Conservation (phyloP, 2,329 filamentous ascomycete genomes). For the Fusarium sp. region DNA sequence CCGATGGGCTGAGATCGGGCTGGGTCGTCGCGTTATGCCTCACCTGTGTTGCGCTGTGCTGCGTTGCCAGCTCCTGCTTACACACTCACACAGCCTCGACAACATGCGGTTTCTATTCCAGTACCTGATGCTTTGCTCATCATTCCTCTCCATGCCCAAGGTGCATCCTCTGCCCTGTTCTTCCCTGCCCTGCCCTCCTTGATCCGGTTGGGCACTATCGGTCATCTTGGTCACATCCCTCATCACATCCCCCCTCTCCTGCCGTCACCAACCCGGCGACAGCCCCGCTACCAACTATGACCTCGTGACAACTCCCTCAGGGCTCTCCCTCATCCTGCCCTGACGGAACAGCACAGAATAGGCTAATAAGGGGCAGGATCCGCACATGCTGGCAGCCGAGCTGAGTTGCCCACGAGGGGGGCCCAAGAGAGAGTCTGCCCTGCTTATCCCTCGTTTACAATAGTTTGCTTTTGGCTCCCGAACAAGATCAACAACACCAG, state of each 20-base stretch:
- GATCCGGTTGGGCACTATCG: slow-evolving; percentile 18
- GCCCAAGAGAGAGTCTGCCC: slow-evolving; percentile 13
- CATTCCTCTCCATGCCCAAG: slow-evolving; percentile 13
- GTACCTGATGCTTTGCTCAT: neutral
- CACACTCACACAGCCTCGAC: slow-evolving; percentile 15
- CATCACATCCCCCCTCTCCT: slow-evolving; percentile 32
- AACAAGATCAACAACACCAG: slow-evolving; percentile 31
- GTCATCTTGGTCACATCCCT: slow-evolving; percentile 32
- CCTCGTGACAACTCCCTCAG: slow-evolving; percentile 41
- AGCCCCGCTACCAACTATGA: slow-evolving; percentile 38
- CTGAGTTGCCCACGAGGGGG: slow-evolving; percentile 21
- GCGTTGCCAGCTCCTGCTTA: slow-evolving; percentile 4
- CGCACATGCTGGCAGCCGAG: slow-evolving; percentile 24
- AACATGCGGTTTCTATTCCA: slow-evolving; percentile 29
- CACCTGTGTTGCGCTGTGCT: neutral
- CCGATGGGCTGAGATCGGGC: slow-evolving; percentile 29
- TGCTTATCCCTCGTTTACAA: slow-evolving; percentile 16
- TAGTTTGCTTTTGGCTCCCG: slow-evolving; percentile 23
- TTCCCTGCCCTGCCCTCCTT: slow-evolving; percentile 14
- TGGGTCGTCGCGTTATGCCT: slow-evolving; percentile 27
- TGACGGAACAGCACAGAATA: slow-evolving; percentile 25
- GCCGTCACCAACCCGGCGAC: slow-evolving; percentile 29
- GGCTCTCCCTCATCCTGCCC: slow-evolving; percentile 32
- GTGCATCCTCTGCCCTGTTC: neutral
- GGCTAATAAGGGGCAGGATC: slow-evolving; percentile 35